A percentile compares a stretch with the other conserved stretches of the same genome.
These are phyloP conservation scores for Talaromyces sp. DNA, from an alignment of 2,329 filamentous ascomycete genomes.

Conservation along the genomic window DNA sequence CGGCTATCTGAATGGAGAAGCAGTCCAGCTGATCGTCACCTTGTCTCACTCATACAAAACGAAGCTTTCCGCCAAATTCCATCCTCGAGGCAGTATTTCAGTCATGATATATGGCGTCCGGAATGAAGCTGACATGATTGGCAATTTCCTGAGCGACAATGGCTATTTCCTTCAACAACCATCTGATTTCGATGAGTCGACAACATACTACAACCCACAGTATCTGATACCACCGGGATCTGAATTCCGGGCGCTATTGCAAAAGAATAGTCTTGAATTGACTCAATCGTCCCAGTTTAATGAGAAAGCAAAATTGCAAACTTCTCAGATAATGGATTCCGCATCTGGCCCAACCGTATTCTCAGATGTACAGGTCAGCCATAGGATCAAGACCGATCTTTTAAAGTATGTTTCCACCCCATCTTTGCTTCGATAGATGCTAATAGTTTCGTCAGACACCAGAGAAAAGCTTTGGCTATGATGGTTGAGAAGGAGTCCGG, in stretches of 20 bases:
- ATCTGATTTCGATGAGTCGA: constrained; percentile 1
- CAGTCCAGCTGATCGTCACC: background rate
- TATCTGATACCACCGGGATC: background rate
- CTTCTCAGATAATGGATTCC: background rate
- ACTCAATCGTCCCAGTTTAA: background rate
- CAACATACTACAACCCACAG: background rate
- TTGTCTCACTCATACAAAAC: constrained; percentile 1
- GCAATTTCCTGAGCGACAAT: background rate
- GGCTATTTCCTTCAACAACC: background rate
- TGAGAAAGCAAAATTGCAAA: background rate
- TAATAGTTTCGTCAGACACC: background rate
- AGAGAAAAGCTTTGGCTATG: background rate
- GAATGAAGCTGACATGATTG: background rate
- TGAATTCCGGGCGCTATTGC: background rate
- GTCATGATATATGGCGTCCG: background rate
- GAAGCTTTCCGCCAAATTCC: background rate
- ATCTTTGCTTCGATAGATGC: background rate
- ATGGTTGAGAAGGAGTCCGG: background rate
- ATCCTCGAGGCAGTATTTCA: background rate
- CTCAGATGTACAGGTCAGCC: background rate
- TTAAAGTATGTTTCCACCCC: background rate
- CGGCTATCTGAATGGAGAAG: background rate
- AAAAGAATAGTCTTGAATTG: background rate
- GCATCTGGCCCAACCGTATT: background rate
- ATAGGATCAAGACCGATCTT: background rate